Evolutionary conservation across 495 filamentous ascomycete species (phyloP), one percentile per base, ranked within the genome.

Genomic region (Ascobolus immersus): DNA sequence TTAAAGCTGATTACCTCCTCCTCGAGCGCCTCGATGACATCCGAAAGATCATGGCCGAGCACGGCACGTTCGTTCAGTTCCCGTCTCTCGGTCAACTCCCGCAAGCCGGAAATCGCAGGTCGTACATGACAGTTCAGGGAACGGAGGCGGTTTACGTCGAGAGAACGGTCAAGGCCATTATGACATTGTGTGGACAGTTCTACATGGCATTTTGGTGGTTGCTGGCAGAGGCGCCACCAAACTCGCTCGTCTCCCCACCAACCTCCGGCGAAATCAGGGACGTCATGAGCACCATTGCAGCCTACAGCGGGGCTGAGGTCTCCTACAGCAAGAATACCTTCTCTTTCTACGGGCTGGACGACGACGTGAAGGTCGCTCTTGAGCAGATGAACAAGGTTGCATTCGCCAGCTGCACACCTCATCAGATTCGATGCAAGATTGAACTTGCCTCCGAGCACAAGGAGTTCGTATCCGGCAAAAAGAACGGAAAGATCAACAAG

Each of bases 401-500:
- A 15, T 89, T 91, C 41, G 78, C 84, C 34, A 73, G 73, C 39
- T 71, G 75, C 32, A 71, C 76, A 25, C 75, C 79, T 44, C 89
- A 86, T 42, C 78, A 82, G 47, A 89, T 94, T 52, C 70, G 80
- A 10, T 81, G 94, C 46, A 92, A 91, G 64, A 90, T 96, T 34
- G 86, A 96, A 57, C 71, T 96, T 18, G 89, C 86, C 37, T 94
- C 94, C 48, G 86, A 96, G 57, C 86, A 96, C 55, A 96, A 96
- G 55, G 86, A 96, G 50, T 96, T 96, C 49, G 86, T 96, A 28
- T 89, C 80, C 40, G 86, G 86, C 29, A 99, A 99, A 59, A 99
- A 94, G 62, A 94, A 94, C 45, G 86, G 86, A 56, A 99, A 99
- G 60, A 94, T 99, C 53, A 99, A 99, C 63, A 99, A 99, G 65